These are phyloP conservation scores for Fusarium sp. DNA, from an alignment of 2,329 filamentous ascomycete genomes.

Conservation along the genomic window DNA sequence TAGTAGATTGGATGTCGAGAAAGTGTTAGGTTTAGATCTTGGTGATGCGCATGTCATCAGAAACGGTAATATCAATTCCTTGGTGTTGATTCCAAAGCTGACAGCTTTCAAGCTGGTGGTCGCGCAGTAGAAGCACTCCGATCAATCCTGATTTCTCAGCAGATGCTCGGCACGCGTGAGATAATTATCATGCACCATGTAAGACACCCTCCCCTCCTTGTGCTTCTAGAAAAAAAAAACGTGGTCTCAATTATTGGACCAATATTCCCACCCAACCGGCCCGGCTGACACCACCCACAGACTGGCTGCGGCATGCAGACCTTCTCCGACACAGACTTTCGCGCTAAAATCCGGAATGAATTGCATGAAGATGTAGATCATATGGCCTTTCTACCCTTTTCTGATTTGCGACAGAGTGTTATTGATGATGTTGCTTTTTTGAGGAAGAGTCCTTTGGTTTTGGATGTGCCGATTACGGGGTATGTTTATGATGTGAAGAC, in stretches of 20 bases:
- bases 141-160: conserved; percentile 81
- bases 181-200: conserved; percentile 78
- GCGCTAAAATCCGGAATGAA: conserved; percentile 67
- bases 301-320: conserved; percentile 70
- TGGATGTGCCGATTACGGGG: conserved; percentile 72
- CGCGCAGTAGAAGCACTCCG: conserved; percentile 76
- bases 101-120: conserved; percentile 59
- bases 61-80: conserved; percentile 58
- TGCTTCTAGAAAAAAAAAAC: neutral
- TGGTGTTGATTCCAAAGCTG: neutral
- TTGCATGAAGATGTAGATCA: conserved; percentile 62
- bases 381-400: conserved; percentile 74
- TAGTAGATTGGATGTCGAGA: conserved; percentile 74
- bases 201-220: conserved; percentile 19
- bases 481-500: conserved; percentile 85
- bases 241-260: neutral
- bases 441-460: conserved; percentile 67
- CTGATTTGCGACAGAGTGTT: conserved; percentile 72
- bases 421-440: conserved; percentile 73
- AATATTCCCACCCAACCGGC: conserved; percentile 19
- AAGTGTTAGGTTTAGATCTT: conserved; percentile 70
- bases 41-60: conserved; percentile 84
- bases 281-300: conserved; percentile 42
- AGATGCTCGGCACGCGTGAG: conserved; percentile 80
- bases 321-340: conserved; percentile 69